These are phyloP conservation scores for Shiraia bambusicola DNA, from an alignment of 2,329 filamentous ascomycete species.

Conservation along the genomic window DNA sequence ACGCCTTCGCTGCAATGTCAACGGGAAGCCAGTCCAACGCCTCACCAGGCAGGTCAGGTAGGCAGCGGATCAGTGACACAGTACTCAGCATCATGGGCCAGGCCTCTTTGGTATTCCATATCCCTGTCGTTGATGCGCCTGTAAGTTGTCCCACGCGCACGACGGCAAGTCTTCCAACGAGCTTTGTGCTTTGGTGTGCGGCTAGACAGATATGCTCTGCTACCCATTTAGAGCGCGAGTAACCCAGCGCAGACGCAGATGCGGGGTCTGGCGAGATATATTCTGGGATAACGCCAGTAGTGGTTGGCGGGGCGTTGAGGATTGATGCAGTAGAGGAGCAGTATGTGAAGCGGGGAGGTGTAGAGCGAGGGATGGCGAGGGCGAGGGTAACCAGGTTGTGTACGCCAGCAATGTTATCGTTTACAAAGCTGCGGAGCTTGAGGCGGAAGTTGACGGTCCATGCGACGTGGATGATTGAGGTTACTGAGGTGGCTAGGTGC, in stretches of 20 bases:
- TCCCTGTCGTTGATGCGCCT: conserved; percentile 32
- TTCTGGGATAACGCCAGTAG: conserved; percentile 43
- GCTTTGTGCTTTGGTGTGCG: conserved; percentile 36
- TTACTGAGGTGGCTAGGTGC: conserved; percentile 47
- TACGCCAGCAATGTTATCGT: conserved; percentile 55
- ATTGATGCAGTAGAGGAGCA: conserved; percentile 56
- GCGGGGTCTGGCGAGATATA: conserved; percentile 44
- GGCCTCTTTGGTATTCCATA: conserved; percentile 38
- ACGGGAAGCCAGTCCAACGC: conserved; percentile 39
- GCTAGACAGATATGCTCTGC: conserved; percentile 56
- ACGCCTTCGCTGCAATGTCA: conserved; percentile 51
- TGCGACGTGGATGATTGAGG: conserved; percentile 62
- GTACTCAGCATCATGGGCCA: conserved; percentile 43
- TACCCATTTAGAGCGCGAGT: conserved; percentile 59
- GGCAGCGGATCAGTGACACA: conserved; percentile 25
- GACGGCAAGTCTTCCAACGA: conserved; percentile 31
- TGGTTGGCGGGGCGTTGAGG: conserved; percentile 26
- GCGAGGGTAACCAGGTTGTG: conserved; percentile 53
- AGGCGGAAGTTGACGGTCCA: conserved; percentile 68
- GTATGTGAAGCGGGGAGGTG: conserved; percentile 49
- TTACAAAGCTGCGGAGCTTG: conserved; percentile 57
- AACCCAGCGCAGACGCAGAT: conserved; percentile 54
- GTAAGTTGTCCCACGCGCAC: conserved; percentile 47
- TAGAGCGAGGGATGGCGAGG: conserved; percentile 30
- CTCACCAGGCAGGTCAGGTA: conserved; percentile 33